Evolutionary conservation across 768 basidiomycete species (phyloP).

Genomic region (Boletus fagicola): DNA sequence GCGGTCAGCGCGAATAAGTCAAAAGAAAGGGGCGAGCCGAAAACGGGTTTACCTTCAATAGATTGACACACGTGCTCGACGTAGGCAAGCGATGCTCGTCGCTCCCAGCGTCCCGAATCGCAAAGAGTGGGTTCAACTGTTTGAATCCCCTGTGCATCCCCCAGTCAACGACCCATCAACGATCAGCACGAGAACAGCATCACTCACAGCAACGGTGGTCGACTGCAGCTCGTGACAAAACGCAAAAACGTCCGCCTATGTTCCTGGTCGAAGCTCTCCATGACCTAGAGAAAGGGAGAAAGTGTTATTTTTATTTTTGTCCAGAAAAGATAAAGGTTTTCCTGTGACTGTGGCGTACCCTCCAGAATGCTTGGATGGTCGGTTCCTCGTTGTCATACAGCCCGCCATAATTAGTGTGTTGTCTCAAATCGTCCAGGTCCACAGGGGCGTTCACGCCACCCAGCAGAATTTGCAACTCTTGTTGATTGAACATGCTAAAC

Average conservation of each 20-base stretch:
- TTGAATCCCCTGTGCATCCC: slow-evolving; percentile 63
- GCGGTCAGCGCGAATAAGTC: background rate
- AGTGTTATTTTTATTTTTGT: background rate
- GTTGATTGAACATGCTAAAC: slow-evolving; percentile 92
- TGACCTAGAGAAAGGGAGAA: slow-evolving; percentile 48
- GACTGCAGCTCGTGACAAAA: slow-evolving; percentile 91
- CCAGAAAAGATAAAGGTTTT: background rate
- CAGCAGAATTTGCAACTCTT: slow-evolving; percentile 88
- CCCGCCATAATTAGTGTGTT: slow-evolving; percentile 81
- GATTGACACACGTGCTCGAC: slow-evolving; percentile 86
- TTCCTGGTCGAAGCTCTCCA: slow-evolving; percentile 75
- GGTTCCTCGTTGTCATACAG: slow-evolving; percentile 65
- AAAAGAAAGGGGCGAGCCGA: background rate
- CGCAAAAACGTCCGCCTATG: slow-evolving; percentile 75
- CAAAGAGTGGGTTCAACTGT: slow-evolving; percentile 84
- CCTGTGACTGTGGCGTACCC: slow-evolving; percentile 42
- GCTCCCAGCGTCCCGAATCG: slow-evolving; percentile 75
- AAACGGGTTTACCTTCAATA: slow-evolving; percentile 65
- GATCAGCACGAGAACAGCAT: background rate
- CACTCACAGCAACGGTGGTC: slow-evolving; percentile 80
- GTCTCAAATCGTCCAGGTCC: slow-evolving; percentile 76
- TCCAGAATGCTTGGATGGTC: slow-evolving; percentile 84
- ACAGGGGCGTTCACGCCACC: slow-evolving; percentile 86
- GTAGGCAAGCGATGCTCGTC: slow-evolving; percentile 74
- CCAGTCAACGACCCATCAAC: background rate